Conservation (phyloP, 106 monocot genomes). For the Posidonia australis region DNA sequence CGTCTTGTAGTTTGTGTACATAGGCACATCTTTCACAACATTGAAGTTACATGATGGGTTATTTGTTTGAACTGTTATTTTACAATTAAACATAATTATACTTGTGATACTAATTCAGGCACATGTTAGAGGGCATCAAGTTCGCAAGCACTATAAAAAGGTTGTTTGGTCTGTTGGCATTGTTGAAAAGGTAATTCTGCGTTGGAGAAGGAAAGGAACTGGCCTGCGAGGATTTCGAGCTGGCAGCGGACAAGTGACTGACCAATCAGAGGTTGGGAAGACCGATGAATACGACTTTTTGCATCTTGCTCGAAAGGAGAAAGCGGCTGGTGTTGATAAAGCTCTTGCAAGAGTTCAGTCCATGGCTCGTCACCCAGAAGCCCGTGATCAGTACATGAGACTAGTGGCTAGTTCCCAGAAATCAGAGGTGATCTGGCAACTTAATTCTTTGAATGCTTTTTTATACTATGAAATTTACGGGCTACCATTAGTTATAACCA, state of each 20-base stretch:
- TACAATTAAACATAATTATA: too few relatives aligned
- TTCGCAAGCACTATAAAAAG: slow-evolving; percentile 39
- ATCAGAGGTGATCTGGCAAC: slow-evolving; percentile 15
- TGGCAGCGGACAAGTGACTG: neutral
- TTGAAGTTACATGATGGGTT: too few relatives aligned
- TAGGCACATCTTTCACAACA: too few relatives aligned
- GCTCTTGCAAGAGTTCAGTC: slow-evolving; percentile 35
- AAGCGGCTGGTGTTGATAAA: slow-evolving; percentile 28
- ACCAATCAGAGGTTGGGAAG: slow-evolving; percentile 4
- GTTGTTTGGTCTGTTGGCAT: slow-evolving; percentile 50
- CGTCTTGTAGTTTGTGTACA: too few relatives aligned
- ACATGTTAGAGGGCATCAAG: slow-evolving; percentile 49
- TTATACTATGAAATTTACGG: too few relatives aligned
- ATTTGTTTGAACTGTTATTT: too few relatives aligned
- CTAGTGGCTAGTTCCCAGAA: slow-evolving; percentile 15
- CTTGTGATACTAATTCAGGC: too few relatives aligned
- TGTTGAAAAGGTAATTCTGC: slow-evolving; percentile 44
- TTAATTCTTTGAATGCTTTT: too few relatives aligned
- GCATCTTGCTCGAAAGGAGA: slow-evolving; percentile 19
- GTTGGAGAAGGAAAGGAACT: slow-evolving; percentile 38
- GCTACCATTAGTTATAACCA: too few relatives aligned
- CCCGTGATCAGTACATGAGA: slow-evolving; percentile 31
- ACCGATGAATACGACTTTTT: slow-evolving; percentile 40
- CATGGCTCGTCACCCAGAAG: slow-evolving; percentile 28
- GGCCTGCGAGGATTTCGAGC: slow-evolving; percentile 47